A percentile compares a stretch with the other conserved stretches of the same genome.
These are phyloP conservation scores for Dendrobium chrysotoxum DNA, from an alignment of 106 monocot genomes.

Conservation along the genomic window DNA sequence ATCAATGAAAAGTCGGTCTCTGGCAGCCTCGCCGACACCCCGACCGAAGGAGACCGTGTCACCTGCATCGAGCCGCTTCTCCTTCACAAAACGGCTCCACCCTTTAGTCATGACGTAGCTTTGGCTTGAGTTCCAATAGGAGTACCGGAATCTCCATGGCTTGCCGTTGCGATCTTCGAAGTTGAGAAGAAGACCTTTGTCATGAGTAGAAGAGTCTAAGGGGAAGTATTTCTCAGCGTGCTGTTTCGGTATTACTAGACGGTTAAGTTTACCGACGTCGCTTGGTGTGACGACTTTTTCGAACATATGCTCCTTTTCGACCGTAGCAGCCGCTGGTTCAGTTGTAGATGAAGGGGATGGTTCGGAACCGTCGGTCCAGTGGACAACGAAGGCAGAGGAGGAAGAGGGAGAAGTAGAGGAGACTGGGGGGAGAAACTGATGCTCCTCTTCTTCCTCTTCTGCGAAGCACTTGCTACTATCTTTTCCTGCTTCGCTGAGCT, in stretches of 20 bases:
- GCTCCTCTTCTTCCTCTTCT: not conserved
- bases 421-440: not conserved
- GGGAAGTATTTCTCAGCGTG: constrained; percentile 95
- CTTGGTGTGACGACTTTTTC: constrained; percentile 92
- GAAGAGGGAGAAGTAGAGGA: not conserved
- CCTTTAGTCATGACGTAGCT: constrained; percentile 99
- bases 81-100: constrained; percentile 94
- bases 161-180: constrained; percentile 83
- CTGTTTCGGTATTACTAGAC: constrained; percentile 92
- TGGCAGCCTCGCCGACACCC: constrained; percentile 38
- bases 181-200: constrained; percentile 68
- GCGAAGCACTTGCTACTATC: not conserved
- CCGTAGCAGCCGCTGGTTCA: not conserved
- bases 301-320: constrained; percentile 92
- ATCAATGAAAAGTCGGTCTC: constrained; percentile 67
- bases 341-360: not conserved
- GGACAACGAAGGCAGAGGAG: not conserved
- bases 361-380: not conserved
- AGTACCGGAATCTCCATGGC: constrained; percentile 90
- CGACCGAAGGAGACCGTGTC: constrained; percentile 84
- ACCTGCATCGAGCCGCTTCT: constrained; percentile 84
- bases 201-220: constrained; percentile 40
- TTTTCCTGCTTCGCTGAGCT: not conserved
- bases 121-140: constrained; percentile 99
- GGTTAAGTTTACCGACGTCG: constrained; percentile 93